Conservation (phyloP, 179 eudicot species). For the Sideroxylon spinosum region DNA sequence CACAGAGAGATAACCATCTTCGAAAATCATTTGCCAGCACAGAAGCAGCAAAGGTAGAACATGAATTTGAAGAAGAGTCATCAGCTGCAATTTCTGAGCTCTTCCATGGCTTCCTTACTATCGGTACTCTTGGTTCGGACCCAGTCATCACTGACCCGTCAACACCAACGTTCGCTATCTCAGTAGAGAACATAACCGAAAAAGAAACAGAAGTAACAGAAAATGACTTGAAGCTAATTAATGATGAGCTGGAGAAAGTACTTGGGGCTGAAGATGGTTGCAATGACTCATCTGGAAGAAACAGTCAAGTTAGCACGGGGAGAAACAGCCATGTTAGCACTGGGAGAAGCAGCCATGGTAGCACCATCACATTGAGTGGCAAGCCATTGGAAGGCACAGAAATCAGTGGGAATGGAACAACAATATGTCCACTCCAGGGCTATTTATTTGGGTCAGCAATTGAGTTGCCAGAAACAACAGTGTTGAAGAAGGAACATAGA, state of each 20-base stretch:
- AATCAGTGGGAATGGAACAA: constrained; percentile 31
- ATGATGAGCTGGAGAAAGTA: constrained; percentile 75
- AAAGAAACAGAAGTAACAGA: constrained; percentile 65
- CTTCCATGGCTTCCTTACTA: constrained; percentile 85
- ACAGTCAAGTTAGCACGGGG: constrained; percentile 68
- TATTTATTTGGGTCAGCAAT: constrained; percentile 70
- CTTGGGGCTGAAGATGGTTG: constrained; percentile 56
- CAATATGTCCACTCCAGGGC: constrained; percentile 65
- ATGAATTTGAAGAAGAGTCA: constrained; percentile 45
- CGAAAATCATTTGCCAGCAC: constrained; percentile 59
- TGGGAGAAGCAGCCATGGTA: constrained; percentile 60
- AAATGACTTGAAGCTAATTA: constrained; percentile 65
- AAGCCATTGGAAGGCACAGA: constrained; percentile 53
- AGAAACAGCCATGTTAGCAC: constrained; percentile 74
- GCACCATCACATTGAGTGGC: constrained; percentile 58
- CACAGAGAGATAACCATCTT: constrained; percentile 41
- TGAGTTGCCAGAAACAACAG: constrained; percentile 54
- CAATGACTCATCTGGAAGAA: constrained; percentile 61
- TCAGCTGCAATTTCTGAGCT: constrained; percentile 48
- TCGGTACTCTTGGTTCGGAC: constrained; percentile 77
- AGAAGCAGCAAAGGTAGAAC: constrained; percentile 42
- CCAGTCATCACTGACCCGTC: constrained; percentile 44
- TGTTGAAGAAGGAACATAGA: constrained; percentile 51
- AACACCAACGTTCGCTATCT: constrained; percentile 72
- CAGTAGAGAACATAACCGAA: constrained; percentile 60